Base-by-base conservation (phyloP, 306 rosid species). In the Vigna unguiculata region DNA sequence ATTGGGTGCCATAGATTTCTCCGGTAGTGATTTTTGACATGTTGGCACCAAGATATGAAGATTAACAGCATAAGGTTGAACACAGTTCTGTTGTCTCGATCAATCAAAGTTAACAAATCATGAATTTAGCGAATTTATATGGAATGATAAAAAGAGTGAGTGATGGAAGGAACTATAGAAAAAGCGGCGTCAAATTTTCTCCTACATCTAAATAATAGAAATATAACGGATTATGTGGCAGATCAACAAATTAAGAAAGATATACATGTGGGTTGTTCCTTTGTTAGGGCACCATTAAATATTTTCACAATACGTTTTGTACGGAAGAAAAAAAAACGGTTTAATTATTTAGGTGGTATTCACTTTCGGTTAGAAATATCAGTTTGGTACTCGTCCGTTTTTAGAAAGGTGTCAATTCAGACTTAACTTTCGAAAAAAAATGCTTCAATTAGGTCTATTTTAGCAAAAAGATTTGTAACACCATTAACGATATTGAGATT, bases 161-260 rank as follows among this genome's bases (percentile, higher is more conserved):
- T 41, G 78, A 47, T 22, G 64, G 1, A 71, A 46, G 8, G 38
- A 34, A 34, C 79, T 82, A 78, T 82, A 34, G 52, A 67, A 55
- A 77, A 46, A 55, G 15, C 82, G 82, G 85, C 85, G 30, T 7
- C 12, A 40, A 7, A 7, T 25, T 1, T 16, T 34, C 7, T 1
- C 38, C 7, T 34, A 2, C 1, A 6, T 6, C 9, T 34, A 6
- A 34, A 28, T n/a, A 34, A 5, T 34, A 6, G 38, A 6, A 34
- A 5, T 0, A 34, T 32, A 34, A 30, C 8, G 38, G 38, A 32
- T 1, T 34, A 6, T 6, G 38, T 34, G 38, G 7, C 38, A 34
- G 38, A 34, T 1, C 8, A 34, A 34, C 38, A 6, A 34, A 34
- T 5, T 34, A 34, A 34, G 38, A 6, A 15, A 3, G 41, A 32